Base-by-base conservation (phyloP, 148 eudicot genomes). In the Rhododendron griersonianum region DNA sequence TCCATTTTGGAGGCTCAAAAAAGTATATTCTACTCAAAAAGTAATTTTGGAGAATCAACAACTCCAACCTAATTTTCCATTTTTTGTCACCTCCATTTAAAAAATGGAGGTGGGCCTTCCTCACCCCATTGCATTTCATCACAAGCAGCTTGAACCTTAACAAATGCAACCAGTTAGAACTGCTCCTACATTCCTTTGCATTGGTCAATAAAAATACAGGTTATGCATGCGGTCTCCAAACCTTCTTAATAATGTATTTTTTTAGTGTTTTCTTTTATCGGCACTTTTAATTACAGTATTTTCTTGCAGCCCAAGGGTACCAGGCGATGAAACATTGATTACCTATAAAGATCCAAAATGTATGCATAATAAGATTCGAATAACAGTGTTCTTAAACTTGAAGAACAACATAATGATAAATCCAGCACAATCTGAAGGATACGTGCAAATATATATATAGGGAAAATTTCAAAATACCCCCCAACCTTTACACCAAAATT, bases 121-220 rank as follows among this genome's bases (percentile, higher is more conserved):
- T 95, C 99, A 41, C 93, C 99, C 98, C 99, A 97, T 89, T 93
- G 98, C 99, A 97, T 97, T 93, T 95, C 99, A 93, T 97, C 98
- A 87, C 95, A 95, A 69, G 99, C 99, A 80, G 98, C 98, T 93
- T 97, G 98, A 88, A 97, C 96, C 99, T 96, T 87, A 41, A 86
- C 15, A 71, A 48, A 77, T 18, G 85, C 47, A 11, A 84, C 35
- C 67, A 79, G 35, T 84, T 14, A 65, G 69, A 16, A 86, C 25
- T 63, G 71, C 55, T 11, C 50, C 11, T 48, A 33, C 41, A 18
- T 15, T 33, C 50, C 71, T 25, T 63, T 25, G 37, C 79, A 14
- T 28, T 53, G 21, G 75, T 63, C 18, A 74, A 16, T 86, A 50
- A 78, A 61, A 57, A 33, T 51, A 47, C 59, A 48, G 67, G 59